A percentile compares a stretch with the other conserved stretches of the same genome.
Conservation (phyloP, 1,284 basidiomycete genomes). For the Inonotus hispidus region DNA sequence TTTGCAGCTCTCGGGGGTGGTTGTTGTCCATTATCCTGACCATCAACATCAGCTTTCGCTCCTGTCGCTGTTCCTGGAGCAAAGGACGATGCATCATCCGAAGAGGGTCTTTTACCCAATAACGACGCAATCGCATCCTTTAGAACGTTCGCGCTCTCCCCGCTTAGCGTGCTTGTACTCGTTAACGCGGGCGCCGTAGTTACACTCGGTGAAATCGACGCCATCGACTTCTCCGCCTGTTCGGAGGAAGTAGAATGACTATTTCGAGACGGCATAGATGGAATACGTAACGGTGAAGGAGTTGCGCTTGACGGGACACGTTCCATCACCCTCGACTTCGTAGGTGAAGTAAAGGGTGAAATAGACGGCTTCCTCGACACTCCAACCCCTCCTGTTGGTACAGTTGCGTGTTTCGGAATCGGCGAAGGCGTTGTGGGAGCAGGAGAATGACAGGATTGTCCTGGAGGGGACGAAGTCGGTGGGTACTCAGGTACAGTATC, state of each 20-base stretch:
- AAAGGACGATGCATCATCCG: conserved; percentile 31
- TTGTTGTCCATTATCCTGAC: not conserved
- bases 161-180: conserved; percentile 27
- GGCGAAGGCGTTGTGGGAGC: conserved; percentile 1
- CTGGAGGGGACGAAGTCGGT: not conserved
- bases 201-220: not conserved
- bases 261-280: conserved; percentile 17
- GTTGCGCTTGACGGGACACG: conserved; percentile 14
- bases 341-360: not conserved
- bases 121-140: conserved; percentile 61
- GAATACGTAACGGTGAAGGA: conserved; percentile 23
- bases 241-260: not conserved
- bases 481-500: not conserved
- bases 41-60: not conserved
- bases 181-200: conserved; percentile 22
- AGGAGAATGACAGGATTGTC: not conserved
- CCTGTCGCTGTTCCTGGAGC: conserved; percentile 38
- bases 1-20: not conserved
- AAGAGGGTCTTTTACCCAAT: conserved; percentile 55
- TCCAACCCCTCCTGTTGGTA: not conserved
- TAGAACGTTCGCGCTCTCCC: conserved; percentile 44
- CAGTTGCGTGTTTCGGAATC: not conserved
- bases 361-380: not conserved
- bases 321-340: not conserved
- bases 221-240: not conserved